Base-by-base conservation (phyloP, 768 basidiomycete genomes). In the Dentipellis fragilis region DNA sequence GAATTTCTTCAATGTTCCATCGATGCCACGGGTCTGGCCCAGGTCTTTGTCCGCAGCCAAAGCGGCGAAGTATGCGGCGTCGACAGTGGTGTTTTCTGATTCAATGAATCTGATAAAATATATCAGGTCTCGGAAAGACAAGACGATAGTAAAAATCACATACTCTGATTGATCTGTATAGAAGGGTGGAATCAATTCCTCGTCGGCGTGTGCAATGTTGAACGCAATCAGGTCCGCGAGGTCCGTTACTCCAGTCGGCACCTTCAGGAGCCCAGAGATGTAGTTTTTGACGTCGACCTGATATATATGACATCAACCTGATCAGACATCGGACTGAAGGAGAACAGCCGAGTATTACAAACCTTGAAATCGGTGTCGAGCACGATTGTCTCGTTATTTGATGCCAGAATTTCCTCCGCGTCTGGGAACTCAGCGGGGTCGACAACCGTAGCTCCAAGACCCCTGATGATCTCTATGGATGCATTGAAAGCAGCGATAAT, bases 351-450 rank as follows among this genome's bases (percentile, higher is more conserved):
- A 12, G 22, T 16, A 22, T 17, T 14, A 9, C 34, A 40, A 52
- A 78, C 83, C 73, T 84, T 86, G 69, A 85, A 82, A 58, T 85
- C 83, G 0, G 72, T 68, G 10, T 70, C 60, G 14, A 81, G 59
- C 2, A 84, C 83, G n/a, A 80, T 65, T 0, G 73, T 77, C 64
- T 85, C 83, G 55, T 81, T 80, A 0, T 58, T 52, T 34, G 73
- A 73, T 0, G 76, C 76, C 3, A 59, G 57, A 17, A 72, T 60
- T 54, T 80, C 80, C 0, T 75, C 71, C 3, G 77, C 78, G 34
- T 77, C 77, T 0, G 80, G 76, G 14, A 85, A 67, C 56, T 84
- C 80, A 1, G 81, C 79, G 0, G 83, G 81, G 63, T 87, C 84
- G 10, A 85, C 71, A 4, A 87, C 69, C 0, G 76, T 71, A 8